Evolutionary conservation across 202 grass and related monocot species (phyloP).

Genomic region (Elaeis oleifera): DNA sequence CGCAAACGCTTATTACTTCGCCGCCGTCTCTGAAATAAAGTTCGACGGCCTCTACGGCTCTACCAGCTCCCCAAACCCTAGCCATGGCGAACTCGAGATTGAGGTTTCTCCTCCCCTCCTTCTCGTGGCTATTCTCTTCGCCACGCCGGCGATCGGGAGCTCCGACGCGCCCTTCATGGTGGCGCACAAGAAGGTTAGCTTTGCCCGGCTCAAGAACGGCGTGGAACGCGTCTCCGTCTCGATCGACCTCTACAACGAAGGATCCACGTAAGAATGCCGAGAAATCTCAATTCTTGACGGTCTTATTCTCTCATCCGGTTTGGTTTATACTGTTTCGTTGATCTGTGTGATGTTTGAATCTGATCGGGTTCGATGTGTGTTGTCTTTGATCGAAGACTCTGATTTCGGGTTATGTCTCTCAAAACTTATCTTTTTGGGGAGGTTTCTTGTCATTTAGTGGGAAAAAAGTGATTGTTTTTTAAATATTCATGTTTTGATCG

Average conservation of each 20-base stretch:
- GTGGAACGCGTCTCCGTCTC: constrained; percentile 78
- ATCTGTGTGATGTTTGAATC: too few species aligned
- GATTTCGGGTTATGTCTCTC: too few species aligned
- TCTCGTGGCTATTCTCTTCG: not conserved
- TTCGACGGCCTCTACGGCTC: not conserved
- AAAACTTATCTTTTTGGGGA: too few species aligned
- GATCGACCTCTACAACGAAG: constrained; percentile 95
- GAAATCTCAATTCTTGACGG: not conserved
- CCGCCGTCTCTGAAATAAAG: not conserved
- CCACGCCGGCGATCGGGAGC: not conserved
- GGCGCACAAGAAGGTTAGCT: constrained; percentile 81
- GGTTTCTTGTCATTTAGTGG: too few species aligned
- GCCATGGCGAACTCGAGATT: constrained; percentile 33
- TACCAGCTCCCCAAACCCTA: constrained; percentile 2
- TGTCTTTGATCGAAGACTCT: too few species aligned
- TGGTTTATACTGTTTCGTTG: too few species aligned
- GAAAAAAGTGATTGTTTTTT: too few species aligned
- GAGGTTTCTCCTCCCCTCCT: constrained; percentile 22
- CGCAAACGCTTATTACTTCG: too few species aligned
- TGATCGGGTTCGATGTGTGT: too few species aligned
- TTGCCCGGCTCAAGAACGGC: constrained; percentile 64
- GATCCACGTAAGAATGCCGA: constrained; percentile 53
- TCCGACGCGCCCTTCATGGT: constrained; percentile 80
- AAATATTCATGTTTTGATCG: too few species aligned
- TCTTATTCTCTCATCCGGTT: not conserved